phyloP scores from a whole-genome alignment of 371 early-diverging fungal species.

The Mortierella polycephala region DNA sequence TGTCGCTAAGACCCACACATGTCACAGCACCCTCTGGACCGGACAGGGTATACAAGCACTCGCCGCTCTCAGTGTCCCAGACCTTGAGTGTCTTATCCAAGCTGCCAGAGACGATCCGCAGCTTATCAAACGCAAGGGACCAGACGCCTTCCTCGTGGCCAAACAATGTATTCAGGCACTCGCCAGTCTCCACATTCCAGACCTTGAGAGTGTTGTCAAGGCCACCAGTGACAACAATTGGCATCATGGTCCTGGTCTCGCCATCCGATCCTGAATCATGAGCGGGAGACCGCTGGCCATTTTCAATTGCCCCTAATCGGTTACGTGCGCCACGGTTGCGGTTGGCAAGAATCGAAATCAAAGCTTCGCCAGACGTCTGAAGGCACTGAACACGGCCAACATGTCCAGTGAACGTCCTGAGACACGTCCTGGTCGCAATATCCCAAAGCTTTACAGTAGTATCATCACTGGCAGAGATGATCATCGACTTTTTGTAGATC shows the following conservation, averaged over 20 bases:
- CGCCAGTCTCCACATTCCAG: slow-evolving; percentile 84
- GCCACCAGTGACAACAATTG: slow-evolving; percentile 82
- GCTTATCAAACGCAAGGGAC: slow-evolving; percentile 86
- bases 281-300: slow-evolving; percentile 15
- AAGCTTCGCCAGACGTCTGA: slow-evolving; percentile 11
- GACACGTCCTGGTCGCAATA: slow-evolving; percentile 73
- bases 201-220: slow-evolving; percentile 92
- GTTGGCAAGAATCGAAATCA: too few relatives aligned
- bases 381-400: slow-evolving; percentile 82
- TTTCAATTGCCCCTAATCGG: slow-evolving; percentile 22
- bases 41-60: slow-evolving; percentile 78
- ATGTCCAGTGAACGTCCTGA: slow-evolving; percentile 80
- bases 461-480: slow-evolving; percentile 89
- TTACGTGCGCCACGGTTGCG: background rate
- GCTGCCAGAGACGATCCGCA: slow-evolving; percentile 92
- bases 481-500: slow-evolving; percentile 69
- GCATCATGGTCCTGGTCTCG: slow-evolving; percentile 67
- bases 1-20: slow-evolving; percentile 85
- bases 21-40: slow-evolving; percentile 79
- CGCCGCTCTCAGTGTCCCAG: slow-evolving; percentile 94
- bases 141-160: slow-evolving; percentile 95
- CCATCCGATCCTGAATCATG: slow-evolving; percentile 29
- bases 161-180: slow-evolving; percentile 85
- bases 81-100: slow-evolving; percentile 92
- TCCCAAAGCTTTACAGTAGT: slow-evolving; percentile 88